Evolutionary conservation across 192 early-diverging fungal genomes (phyloP).

Genomic region (Gaertneriomyces semiglobifer): DNA sequence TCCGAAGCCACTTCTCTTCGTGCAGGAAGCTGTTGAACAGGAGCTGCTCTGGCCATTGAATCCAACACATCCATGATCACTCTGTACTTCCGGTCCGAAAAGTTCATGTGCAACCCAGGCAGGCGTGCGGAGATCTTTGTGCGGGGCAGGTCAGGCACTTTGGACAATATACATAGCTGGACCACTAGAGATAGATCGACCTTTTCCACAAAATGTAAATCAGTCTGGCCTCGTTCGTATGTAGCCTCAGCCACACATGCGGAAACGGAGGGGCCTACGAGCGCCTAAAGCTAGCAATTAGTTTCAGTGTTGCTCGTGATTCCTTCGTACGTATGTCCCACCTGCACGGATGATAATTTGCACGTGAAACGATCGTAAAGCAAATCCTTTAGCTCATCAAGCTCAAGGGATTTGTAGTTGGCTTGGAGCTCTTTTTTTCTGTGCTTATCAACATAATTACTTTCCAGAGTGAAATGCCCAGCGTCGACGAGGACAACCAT

Average conservation of each 20-base stretch:
- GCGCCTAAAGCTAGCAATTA: constrained; percentile 34
- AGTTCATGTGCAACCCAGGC: constrained; percentile 79
- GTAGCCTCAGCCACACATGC: constrained; percentile 67
- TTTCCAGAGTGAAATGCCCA: constrained; percentile 86
- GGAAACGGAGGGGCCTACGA: constrained; percentile 73
- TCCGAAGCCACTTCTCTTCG: neutral
- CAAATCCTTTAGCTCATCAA: constrained; percentile 67
- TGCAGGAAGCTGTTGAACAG: neutral
- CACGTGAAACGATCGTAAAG: constrained; percentile 92
- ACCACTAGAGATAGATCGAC: constrained; percentile 80
- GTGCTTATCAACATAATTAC: constrained; percentile 71
- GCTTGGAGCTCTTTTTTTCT: constrained; percentile 64
- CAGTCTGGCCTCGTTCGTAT: constrained; percentile 48
- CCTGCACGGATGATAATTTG: constrained; percentile 75
- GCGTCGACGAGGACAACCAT: constrained; percentile 83
- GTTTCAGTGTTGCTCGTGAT: neutral
- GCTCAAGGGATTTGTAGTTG: constrained; percentile 65
- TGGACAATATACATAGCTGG: constrained; percentile 80
- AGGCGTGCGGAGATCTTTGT: constrained; percentile 76
- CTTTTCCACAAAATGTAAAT: constrained; percentile 81
- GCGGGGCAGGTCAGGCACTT: constrained; percentile 68
- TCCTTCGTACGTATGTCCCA: constrained; percentile 15
- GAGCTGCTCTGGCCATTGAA: constrained; percentile 39
- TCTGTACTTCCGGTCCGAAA: constrained; percentile 93
- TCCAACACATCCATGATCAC: constrained; percentile 79